Evolutionary conservation across 306 rosid genomes (phyloP).

Genomic region (Cicer pinnatifidum): DNA sequence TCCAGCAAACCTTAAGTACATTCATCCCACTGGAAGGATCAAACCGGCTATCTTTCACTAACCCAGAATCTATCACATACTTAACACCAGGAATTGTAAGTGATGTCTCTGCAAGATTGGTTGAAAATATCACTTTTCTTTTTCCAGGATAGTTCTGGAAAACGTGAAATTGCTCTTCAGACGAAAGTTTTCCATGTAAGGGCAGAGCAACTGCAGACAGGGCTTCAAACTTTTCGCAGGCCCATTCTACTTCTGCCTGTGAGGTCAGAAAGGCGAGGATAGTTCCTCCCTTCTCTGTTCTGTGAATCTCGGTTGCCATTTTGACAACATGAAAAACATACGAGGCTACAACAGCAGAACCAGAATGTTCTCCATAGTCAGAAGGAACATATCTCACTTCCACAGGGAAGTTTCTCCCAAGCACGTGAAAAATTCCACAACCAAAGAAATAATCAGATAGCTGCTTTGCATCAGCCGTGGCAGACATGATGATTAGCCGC

Average conservation of each 20-base stretch:
- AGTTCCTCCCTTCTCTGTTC: slow-evolving; percentile 71
- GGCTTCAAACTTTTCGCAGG: slow-evolving; percentile 72
- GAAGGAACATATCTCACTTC: slow-evolving; percentile 72
- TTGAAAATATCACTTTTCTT: slow-evolving; percentile 87
- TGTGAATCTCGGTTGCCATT: slow-evolving; percentile 73
- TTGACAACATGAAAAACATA: slow-evolving; percentile 72
- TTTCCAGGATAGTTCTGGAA: slow-evolving; percentile 70
- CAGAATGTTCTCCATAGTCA: slow-evolving; percentile 46
- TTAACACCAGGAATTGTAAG: slow-evolving; percentile 95
- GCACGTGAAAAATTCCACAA: slow-evolving; percentile 74
- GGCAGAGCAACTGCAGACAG: slow-evolving; percentile 70
- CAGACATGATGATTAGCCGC: slow-evolving; percentile 93
- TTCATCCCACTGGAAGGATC: slow-evolving; percentile 92
- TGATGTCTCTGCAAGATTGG: slow-evolving; percentile 95
- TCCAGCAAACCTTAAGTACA: slow-evolving; percentile 82
- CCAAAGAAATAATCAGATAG: slow-evolving; percentile 73
- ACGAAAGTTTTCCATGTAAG: slow-evolving; percentile 84
- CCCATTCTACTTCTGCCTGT: slow-evolving; percentile 96
- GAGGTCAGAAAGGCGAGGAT: slow-evolving; percentile 95
- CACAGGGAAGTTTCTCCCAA: slow-evolving; percentile 91
- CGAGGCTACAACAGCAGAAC: slow-evolving; percentile 51
- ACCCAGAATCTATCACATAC: slow-evolving; percentile 88
- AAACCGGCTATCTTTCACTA: slow-evolving; percentile 79
- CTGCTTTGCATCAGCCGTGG: slow-evolving; percentile 82
- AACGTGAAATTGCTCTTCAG: slow-evolving; percentile 76